Conservation (phyloP, 805 yeast genomes). For the Torulaspora maleeae region DNA sequence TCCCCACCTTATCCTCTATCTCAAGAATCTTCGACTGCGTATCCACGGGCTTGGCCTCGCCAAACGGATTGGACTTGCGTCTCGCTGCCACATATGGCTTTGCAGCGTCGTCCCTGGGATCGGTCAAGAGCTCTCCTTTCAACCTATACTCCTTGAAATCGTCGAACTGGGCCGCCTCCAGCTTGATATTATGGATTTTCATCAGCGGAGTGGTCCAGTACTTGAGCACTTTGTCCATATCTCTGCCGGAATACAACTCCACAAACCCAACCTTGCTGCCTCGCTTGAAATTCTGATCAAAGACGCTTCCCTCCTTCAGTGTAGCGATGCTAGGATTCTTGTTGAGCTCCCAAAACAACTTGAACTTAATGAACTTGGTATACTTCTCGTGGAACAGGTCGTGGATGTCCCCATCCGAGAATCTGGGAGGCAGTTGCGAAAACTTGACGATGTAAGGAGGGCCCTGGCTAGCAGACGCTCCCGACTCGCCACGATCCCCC, state of each 20-base stretch:
- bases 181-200: constrained; percentile 36
- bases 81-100: constrained; percentile 26
- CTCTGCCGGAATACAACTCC: constrained; percentile 47
- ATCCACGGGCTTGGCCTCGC: constrained; percentile 82
- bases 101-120: constrained; percentile 26
- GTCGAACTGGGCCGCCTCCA: constrained; percentile 37
- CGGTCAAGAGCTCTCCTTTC: constrained; percentile 26
- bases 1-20: constrained; percentile 47
- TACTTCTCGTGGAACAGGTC: constrained; percentile 62
- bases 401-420: constrained; percentile 45
- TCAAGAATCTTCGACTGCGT: constrained; percentile 60
- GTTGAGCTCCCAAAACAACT: constrained; percentile 56
- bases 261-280: constrained; percentile 37
- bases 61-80: constrained; percentile 66
- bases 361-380: constrained; percentile 53
- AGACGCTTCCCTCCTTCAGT: constrained; percentile 45
- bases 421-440: constrained; percentile 52
- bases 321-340: constrained; percentile 64
- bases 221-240: constrained; percentile 34
- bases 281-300: constrained; percentile 59
- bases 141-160: constrained; percentile 38
- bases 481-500: neutral
- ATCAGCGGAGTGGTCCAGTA: constrained; percentile 33
- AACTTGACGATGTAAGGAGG: constrained; percentile 69
- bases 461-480: constrained; percentile 14